These are phyloP conservation scores for Musa beccarii DNA, from an alignment of 176 grass and related monocot genomes.

Conservation along the genomic window DNA sequence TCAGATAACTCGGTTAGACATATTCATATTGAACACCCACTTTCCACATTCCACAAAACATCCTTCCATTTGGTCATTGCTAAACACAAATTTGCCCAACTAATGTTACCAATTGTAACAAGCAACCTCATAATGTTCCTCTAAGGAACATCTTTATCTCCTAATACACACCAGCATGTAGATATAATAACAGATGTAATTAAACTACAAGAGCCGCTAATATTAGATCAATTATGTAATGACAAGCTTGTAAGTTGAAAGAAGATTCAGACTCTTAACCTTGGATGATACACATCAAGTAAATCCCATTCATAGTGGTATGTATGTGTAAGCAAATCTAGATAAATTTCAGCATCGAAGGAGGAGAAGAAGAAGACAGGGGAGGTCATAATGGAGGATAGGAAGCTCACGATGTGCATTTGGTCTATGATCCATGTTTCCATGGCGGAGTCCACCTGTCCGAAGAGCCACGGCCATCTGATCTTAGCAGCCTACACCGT, in stretches of 20 bases:
- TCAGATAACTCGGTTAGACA: not conserved
- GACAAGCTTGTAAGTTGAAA: no score
- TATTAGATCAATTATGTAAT: no score
- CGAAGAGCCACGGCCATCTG: slow-evolving; percentile 68
- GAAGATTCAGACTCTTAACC: not conserved
- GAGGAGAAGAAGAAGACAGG: not conserved
- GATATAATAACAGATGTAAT: no score
- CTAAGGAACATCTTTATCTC: no score
- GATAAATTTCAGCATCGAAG: not conserved
- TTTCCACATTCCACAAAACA: not conserved
- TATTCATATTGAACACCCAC: no score
- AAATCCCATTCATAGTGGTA: no score
- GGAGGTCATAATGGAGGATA: not conserved
- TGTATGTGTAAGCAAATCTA: not conserved
- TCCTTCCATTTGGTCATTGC: not conserved
- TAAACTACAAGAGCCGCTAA: no score
- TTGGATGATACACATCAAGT: not conserved
- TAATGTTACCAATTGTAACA: not conserved
- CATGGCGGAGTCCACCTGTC: slow-evolving; percentile 36
- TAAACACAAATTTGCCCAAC: not conserved
- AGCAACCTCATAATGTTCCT: no score
- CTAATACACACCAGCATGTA: no score
- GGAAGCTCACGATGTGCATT: slow-evolving; percentile 63
- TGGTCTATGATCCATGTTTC: slow-evolving; percentile 84
- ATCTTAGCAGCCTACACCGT: slow-evolving; percentile 62